phyloP scores from a whole-genome alignment of 1,284 basidiomycete genomes.

The Puccinia horiana region DNA sequence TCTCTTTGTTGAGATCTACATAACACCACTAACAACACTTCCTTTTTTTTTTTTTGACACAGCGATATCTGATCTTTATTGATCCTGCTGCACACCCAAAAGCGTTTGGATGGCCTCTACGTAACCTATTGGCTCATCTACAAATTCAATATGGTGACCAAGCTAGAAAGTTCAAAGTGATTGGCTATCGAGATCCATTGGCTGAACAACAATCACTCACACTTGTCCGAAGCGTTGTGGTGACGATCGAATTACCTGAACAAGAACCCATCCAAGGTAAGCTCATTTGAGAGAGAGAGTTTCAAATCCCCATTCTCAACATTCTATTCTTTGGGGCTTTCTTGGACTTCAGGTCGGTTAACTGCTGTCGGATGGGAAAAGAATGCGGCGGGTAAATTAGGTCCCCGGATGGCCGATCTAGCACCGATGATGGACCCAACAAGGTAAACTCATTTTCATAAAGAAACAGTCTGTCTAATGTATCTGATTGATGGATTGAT shows the following conservation, averaged over 20 bases:
- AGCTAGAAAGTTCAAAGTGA: slow-evolving; percentile 63
- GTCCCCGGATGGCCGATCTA: slow-evolving; percentile 83
- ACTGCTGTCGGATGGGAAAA: slow-evolving; percentile 91
- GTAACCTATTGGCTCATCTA: slow-evolving; percentile 85
- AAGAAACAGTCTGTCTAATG: background rate
- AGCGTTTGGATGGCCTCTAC: slow-evolving; percentile 89
- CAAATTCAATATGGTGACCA: slow-evolving; percentile 63
- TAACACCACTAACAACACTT: background rate
- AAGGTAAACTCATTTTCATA: slow-evolving; percentile 61
- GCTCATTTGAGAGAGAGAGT: background rate
- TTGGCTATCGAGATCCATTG: slow-evolving; percentile 75
- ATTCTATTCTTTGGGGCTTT: background rate
- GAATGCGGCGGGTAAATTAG: slow-evolving; percentile 78
- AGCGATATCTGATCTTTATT: slow-evolving; percentile 74
- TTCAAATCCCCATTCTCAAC: background rate
- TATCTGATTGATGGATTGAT: background rate
- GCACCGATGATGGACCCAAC: slow-evolving; percentile 93
- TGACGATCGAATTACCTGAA: slow-evolving; percentile 53
- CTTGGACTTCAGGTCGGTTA: slow-evolving; percentile 60
- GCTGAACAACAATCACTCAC: slow-evolving; percentile 61
- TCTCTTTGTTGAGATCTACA: background rate
- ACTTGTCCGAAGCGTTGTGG: slow-evolving; percentile 8
- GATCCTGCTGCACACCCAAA: slow-evolving; percentile 79
- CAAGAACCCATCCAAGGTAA: slow-evolving; percentile 49
- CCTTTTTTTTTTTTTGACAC: slow-evolving; percentile 4